Conservation (phyloP, 352 stramenopile genomes). For the Phytophthora cryptogea region DNA sequence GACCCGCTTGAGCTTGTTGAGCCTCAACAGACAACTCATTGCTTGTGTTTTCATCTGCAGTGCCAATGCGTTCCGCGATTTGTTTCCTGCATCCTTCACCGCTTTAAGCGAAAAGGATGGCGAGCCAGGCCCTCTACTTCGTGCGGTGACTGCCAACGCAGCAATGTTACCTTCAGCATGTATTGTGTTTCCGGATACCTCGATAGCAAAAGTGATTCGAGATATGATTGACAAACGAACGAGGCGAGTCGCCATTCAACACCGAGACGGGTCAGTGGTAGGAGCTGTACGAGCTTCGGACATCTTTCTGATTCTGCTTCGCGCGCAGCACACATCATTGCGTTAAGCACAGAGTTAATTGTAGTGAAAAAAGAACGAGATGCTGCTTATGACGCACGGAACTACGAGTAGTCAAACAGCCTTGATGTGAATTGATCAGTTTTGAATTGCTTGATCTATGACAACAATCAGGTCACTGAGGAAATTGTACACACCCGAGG, state of each 20-base stretch:
- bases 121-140: constrained; percentile 34
- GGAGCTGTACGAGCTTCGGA: constrained; percentile 56
- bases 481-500: background rate
- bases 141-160: constrained; percentile 26
- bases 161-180: constrained; percentile 12
- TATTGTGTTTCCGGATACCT: constrained; percentile 37
- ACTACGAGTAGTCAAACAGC: no score
- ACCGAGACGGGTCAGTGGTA: constrained; percentile 21
- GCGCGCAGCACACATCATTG: constrained; percentile 46
- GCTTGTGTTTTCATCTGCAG: constrained; percentile 13
- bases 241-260: constrained; percentile 42
- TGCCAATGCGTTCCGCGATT: constrained; percentile 28
- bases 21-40: background rate
- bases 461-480: background rate
- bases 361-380: background rate
- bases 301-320: constrained; percentile 55
- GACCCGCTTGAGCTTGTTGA: background rate
- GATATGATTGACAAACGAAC: constrained; percentile 45
- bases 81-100: constrained; percentile 33
- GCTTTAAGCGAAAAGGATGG: constrained; percentile 15
- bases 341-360: background rate
- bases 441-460: no score
- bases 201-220: constrained; percentile 48
- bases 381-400: no score
- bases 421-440: no score